Evolutionary conservation across 768 basidiomycete genomes (phyloP).

Genomic region (Pisolithus orientalis): DNA sequence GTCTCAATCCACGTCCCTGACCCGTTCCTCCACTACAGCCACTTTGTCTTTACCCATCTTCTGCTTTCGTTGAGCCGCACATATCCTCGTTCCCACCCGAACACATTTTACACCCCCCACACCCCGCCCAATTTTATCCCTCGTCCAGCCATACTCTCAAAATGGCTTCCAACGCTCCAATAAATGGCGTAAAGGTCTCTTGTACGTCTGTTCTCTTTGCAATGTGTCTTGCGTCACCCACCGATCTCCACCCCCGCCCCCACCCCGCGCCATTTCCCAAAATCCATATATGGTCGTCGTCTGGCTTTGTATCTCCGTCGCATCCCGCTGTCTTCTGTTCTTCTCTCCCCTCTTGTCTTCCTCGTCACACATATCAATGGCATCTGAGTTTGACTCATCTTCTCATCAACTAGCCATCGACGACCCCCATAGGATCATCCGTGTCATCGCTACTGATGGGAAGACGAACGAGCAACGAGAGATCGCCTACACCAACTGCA

Average conservation of each 20-base stretch:
- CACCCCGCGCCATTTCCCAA: conserved; percentile 9
- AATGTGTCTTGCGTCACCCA: conserved; percentile 6
- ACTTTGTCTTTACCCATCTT: neutral
- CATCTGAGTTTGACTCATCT: conserved; percentile 19
- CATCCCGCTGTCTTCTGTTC: conserved; percentile 14
- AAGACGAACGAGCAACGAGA: conserved; percentile 85
- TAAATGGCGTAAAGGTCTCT: conserved; percentile 84
- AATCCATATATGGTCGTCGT: conserved; percentile 25
- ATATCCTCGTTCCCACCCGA: conserved; percentile 1
- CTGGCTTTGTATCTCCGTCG: conserved; percentile 16
- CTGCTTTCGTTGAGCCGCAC: conserved; percentile 13
- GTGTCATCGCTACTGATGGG: conserved; percentile 92
- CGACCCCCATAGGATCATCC: conserved; percentile 95
- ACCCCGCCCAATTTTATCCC: conserved; percentile 1
- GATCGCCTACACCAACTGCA: conserved; percentile 93
- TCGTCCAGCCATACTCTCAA: conserved; percentile 12
- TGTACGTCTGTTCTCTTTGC: conserved; percentile 44
- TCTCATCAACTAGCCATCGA: conserved; percentile 59
- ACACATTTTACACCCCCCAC: neutral
- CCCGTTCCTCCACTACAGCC: neutral
- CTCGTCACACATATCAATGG: conserved; percentile 27
- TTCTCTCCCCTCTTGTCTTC: conserved; percentile 29
- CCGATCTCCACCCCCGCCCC: neutral
- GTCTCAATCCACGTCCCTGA: conserved; percentile 3
- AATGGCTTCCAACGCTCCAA: conserved; percentile 75